Evolutionary conservation across 2,329 filamentous ascomycete species (phyloP).

Genomic region (Blastomyces gilchristii): DNA sequence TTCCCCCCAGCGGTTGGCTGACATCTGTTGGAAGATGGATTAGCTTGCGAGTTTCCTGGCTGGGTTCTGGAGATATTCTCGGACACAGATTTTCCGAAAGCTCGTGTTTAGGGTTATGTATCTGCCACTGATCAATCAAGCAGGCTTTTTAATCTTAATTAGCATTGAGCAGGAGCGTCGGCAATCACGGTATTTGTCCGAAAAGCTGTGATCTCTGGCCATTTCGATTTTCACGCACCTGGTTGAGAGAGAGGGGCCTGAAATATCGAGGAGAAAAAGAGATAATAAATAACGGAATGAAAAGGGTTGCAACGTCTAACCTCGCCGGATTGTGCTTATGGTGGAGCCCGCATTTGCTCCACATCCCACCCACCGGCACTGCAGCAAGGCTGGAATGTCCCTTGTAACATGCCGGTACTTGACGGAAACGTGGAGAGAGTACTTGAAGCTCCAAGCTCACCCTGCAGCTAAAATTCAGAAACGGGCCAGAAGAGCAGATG

Average conservation of each 20-base stretch:
- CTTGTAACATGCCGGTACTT: background rate
- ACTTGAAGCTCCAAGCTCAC: background rate
- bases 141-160: background rate
- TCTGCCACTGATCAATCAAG: background rate
- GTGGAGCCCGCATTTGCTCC: background rate
- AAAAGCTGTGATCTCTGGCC: background rate
- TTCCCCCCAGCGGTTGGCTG: background rate
- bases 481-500: background rate
- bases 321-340: background rate
- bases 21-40: background rate
- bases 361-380: background rate
- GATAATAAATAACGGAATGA: background rate
- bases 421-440: background rate
- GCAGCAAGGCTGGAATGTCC: background rate
- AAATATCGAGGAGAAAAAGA: background rate
- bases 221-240: background rate
- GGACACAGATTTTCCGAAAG: background rate
- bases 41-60: background rate
- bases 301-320: background rate
- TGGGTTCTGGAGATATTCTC: background rate
- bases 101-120: background rate
- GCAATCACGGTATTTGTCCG: background rate
- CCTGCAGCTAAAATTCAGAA: conserved; percentile 1
- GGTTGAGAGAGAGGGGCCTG: background rate
- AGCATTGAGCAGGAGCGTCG: background rate